These are phyloP conservation scores for Fusarium camptoceras DNA, from an alignment of 2,329 filamentous ascomycete genomes.

Conservation along the genomic window DNA sequence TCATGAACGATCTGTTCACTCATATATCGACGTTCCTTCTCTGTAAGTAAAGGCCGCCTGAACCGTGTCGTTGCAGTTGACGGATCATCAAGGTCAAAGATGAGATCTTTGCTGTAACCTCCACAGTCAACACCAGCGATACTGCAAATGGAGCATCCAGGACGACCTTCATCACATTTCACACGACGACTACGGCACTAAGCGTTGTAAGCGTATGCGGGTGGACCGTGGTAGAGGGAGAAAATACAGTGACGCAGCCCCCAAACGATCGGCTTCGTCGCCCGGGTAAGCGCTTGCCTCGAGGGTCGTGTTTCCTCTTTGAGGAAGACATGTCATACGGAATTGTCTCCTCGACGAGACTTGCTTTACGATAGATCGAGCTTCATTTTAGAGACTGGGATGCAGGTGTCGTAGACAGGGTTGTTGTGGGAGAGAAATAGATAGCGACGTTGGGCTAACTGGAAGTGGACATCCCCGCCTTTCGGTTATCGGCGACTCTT, in stretches of 20 bases:
- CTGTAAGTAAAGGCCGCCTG: conserved; percentile 23
- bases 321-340: not conserved
- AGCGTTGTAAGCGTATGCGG: not conserved
- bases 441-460: not conserved
- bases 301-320: not conserved
- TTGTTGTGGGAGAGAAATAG: not conserved
- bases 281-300: not conserved
- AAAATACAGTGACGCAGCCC: conserved; percentile 27
- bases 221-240: fast-evolving
- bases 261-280: conserved; percentile 30
- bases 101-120: conserved; percentile 31
- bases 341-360: conserved; percentile 2
- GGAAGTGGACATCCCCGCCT: conserved; percentile 13
- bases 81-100: conserved; percentile 29
- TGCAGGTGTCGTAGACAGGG: not conserved
- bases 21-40: conserved; percentile 18
- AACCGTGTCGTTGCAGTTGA: conserved; percentile 6
- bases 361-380: not conserved
- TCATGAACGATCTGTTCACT: conserved; percentile 19
- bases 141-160: conserved; percentile 27
- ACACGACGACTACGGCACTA: conserved; percentile 35
- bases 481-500: conserved; percentile 8
- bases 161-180: conserved; percentile 33
- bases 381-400: not conserved
- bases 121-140: conserved; percentile 22